A percentile compares a stretch with the other conserved stretches of the same genome.
Conservation (phyloP, 768 basidiomycete species). For the Hypholoma sublateritium region DNA sequence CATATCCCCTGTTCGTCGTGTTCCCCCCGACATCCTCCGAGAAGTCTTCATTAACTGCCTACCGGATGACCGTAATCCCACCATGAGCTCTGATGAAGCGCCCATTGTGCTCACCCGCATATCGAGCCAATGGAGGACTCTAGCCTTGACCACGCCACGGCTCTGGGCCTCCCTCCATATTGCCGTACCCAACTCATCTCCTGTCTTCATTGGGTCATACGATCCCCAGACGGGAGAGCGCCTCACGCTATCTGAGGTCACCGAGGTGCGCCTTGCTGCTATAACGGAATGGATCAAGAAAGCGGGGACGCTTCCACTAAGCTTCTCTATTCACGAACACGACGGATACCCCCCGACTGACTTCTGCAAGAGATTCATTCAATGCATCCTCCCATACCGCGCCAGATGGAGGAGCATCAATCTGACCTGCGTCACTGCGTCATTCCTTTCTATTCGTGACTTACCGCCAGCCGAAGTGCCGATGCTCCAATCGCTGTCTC, state of each 20-base stretch:
- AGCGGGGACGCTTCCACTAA: background rate
- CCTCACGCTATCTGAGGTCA: background rate
- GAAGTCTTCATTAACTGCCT: slow-evolving; percentile 20
- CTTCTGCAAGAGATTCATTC: background rate
- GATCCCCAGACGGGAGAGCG: background rate
- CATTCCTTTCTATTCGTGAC: background rate
- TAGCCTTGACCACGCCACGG: slow-evolving; percentile 13
- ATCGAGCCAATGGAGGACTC: slow-evolving; percentile 19
- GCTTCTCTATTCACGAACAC: background rate
- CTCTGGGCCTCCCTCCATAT: slow-evolving; percentile 21
- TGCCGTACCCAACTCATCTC: slow-evolving; percentile 12
- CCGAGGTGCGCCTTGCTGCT: background rate
- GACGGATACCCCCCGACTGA: slow-evolving; percentile 1
- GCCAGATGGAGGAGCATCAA: background rate
- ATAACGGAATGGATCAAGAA: background rate
- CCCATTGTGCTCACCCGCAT: slow-evolving; percentile 18
- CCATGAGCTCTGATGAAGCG: slow-evolving; percentile 17
- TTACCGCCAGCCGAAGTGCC: background rate
- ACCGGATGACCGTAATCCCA: slow-evolving; percentile 19
- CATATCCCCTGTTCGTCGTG: slow-evolving; percentile 16
- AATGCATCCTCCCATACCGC: background rate
- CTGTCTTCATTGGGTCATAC: background rate
- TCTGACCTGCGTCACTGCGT: background rate
- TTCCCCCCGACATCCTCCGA: slow-evolving; percentile 18
- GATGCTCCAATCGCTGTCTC: background rate